phyloP scores from a whole-genome alignment of 768 basidiomycete species.

The Podaxis mareebaensis region DNA sequence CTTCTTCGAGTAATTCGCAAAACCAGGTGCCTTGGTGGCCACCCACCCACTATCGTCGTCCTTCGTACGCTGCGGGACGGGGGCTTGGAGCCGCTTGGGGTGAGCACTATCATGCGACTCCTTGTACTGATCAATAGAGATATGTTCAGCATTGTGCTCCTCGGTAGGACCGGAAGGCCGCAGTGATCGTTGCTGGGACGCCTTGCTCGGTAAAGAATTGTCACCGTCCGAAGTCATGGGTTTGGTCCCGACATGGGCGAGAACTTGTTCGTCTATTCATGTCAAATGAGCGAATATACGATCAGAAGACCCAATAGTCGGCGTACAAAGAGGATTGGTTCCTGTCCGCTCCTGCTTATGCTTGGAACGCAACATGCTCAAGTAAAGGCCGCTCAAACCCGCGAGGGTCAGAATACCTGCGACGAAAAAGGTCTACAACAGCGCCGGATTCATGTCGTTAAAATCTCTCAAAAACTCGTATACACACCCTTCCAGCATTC shows the following conservation, averaged over 20 bases:
- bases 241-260: conserved; percentile 25
- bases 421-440: conserved; percentile 28
- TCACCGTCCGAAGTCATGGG: conserved; percentile 19
- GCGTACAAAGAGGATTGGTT: conserved; percentile 32
- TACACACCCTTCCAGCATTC: conserved; percentile 21
- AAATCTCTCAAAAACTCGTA: not conserved
- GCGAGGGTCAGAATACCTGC: conserved; percentile 29
- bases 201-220: not conserved
- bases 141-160: conserved; percentile 29
- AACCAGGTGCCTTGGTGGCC: conserved; percentile 36
- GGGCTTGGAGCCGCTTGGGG: conserved; percentile 25
- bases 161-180: conserved; percentile 19
- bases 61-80: conserved; percentile 32
- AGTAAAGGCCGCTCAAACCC: conserved; percentile 31
- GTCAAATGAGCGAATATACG: not conserved
- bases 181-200: not conserved
- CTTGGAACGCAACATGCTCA: conserved; percentile 28
- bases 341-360: conserved; percentile 27
- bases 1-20: conserved; percentile 34
- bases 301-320: not conserved
- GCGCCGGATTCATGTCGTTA: not conserved
- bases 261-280: conserved; percentile 31
- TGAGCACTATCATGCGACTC: conserved; percentile 21
- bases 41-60: conserved; percentile 25
- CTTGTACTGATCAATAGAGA: conserved; percentile 27